These are phyloP conservation scores for Crithidia acanthocephali DNA, from an alignment of 208 protist genomes.

Conservation along the genomic window DNA sequence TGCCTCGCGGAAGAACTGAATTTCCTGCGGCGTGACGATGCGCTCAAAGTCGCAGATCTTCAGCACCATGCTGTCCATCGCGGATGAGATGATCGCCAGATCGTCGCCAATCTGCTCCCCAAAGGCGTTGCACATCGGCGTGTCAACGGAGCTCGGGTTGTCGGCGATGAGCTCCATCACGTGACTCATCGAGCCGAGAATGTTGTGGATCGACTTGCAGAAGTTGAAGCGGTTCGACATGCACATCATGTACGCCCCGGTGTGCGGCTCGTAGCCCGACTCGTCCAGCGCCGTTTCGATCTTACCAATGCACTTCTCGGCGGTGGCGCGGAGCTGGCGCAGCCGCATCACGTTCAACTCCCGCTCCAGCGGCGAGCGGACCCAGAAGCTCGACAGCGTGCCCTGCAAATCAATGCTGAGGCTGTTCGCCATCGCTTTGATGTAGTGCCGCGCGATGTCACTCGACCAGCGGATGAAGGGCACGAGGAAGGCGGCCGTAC, in stretches of 20 bases:
- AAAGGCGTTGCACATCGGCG: slow-evolving; percentile 79
- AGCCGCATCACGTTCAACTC: slow-evolving; percentile 88
- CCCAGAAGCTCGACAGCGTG: slow-evolving; percentile 86
- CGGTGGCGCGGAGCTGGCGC: slow-evolving; percentile 78
- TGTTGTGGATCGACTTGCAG: slow-evolving; percentile 75
- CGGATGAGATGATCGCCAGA: slow-evolving; percentile 77
- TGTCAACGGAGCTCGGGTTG: slow-evolving; percentile 72
- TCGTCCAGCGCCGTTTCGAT: slow-evolving; percentile 69
- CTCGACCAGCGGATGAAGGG: slow-evolving; percentile 91
- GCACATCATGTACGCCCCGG: slow-evolving; percentile 56
- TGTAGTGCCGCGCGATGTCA: slow-evolving; percentile 76
- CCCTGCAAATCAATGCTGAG: slow-evolving; percentile 91
- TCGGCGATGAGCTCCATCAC: slow-evolving; percentile 83
- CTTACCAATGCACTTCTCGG: slow-evolving; percentile 72
- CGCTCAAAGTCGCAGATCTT: slow-evolving; percentile 90
- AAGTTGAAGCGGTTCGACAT: slow-evolving; percentile 77
- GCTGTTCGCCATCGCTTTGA: slow-evolving; percentile 74
- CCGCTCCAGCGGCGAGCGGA: slow-evolving; percentile 71
- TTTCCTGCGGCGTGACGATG: slow-evolving; percentile 65
- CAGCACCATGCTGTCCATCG: slow-evolving; percentile 91
- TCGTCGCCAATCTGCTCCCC: slow-evolving; percentile 74
- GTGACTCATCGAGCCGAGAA: slow-evolving; percentile 79
- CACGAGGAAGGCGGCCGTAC: slow-evolving; percentile 77
- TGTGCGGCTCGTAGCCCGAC: slow-evolving; percentile 85
- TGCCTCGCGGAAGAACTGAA: slow-evolving; percentile 77